Conservation (phyloP, 805 yeast species). For the Candida bentonensis region DNA sequence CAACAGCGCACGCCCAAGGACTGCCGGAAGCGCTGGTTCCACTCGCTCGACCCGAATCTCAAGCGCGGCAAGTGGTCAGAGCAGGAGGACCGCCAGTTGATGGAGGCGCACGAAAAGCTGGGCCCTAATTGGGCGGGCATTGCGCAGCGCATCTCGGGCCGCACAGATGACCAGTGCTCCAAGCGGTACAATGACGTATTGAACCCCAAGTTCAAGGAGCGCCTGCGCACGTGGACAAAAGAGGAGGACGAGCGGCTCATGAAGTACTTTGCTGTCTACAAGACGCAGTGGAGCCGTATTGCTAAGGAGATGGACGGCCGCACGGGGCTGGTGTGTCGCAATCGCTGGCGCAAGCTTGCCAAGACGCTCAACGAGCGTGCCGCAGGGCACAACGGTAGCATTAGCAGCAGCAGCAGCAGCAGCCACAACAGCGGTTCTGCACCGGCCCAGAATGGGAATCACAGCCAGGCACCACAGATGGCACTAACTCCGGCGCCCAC, state of each 20-base stretch:
- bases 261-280: constrained; percentile 51
- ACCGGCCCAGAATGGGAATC: too few relatives aligned
- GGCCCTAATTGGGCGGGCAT: constrained; percentile 86
- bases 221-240: constrained; percentile 65
- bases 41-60: constrained; percentile 69
- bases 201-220: constrained; percentile 64
- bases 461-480: too few relatives aligned
- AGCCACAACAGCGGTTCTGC: constrained; percentile 2
- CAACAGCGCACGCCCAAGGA: constrained; percentile 54
- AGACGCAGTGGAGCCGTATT: constrained; percentile 83
- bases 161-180: constrained; percentile 93
- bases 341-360: constrained; percentile 76
- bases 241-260: constrained; percentile 65
- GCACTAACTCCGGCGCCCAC: too few relatives aligned
- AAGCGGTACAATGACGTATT: constrained; percentile 80
- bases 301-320: constrained; percentile 59
- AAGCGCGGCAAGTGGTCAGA: constrained; percentile 79
- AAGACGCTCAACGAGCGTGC: constrained; percentile 26
- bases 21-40: constrained; percentile 77
- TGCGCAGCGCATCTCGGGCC: constrained; percentile 57
- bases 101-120: constrained; percentile 46
- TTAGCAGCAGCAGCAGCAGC: constrained; percentile 1
- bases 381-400: constrained; percentile 1
- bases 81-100: constrained; percentile 56
- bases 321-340: constrained; percentile 81